Conservation (phyloP, 495 filamentous ascomycete species). For the Opeltia flavorubescens region DNA sequence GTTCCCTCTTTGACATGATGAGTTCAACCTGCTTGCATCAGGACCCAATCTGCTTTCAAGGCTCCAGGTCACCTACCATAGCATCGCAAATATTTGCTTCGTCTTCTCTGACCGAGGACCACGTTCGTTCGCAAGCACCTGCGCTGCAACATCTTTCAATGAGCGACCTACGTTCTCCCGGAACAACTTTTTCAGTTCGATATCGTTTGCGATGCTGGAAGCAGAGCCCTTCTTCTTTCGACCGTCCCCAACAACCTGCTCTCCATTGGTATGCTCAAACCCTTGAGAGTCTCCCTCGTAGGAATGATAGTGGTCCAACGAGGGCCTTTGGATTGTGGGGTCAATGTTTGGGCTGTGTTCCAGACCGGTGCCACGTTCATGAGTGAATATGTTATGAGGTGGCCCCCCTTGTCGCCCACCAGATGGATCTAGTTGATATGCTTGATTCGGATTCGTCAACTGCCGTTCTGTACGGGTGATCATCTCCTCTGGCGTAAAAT, state of each 20-base stretch:
- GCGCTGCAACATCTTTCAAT: constrained; percentile 70
- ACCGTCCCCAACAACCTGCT: constrained; percentile 37
- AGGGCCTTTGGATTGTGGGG: constrained; percentile 19
- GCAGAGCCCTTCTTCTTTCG: constrained; percentile 53
- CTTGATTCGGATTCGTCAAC: constrained; percentile 37
- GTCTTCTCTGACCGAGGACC: constrained; percentile 82
- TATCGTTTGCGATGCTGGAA: constrained; percentile 73
- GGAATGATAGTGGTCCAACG: constrained; percentile 32
- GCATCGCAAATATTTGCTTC: constrained; percentile 94
- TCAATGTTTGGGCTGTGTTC: constrained; percentile 25
- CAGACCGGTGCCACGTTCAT: constrained; percentile 34
- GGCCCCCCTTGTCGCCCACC: constrained; percentile 31
- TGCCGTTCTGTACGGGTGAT: constrained; percentile 42
- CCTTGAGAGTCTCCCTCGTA: constrained; percentile 53
- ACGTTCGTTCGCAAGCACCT: constrained; percentile 58
- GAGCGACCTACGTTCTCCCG: constrained; percentile 56
- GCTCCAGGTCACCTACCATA: constrained; percentile 49
- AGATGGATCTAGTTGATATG: constrained; percentile 34
- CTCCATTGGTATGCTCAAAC: constrained; percentile 45
- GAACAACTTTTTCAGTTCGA: constrained; percentile 78
- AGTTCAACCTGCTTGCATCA: constrained; percentile 52
- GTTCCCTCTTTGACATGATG: constrained; percentile 65
- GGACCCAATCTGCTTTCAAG: constrained; percentile 8
- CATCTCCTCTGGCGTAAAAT: constrained; percentile 48
- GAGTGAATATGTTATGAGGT: constrained; percentile 21